These are phyloP conservation scores for Exutisphaerella laricina DNA, from an alignment of 2,329 filamentous ascomycete species.

Conservation along the genomic window DNA sequence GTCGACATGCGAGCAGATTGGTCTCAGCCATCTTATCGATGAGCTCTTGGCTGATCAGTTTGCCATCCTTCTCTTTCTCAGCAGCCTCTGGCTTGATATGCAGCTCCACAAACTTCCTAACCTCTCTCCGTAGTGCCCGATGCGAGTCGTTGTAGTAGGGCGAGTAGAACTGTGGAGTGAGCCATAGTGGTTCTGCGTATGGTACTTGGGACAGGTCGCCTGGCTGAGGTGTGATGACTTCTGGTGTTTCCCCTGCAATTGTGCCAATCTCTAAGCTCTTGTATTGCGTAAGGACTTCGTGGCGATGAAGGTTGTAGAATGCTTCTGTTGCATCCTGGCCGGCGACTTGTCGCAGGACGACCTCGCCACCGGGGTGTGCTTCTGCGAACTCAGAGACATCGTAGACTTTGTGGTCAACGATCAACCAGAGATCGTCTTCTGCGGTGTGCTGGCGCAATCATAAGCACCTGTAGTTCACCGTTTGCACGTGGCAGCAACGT, in stretches of 20 bases:
- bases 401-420: conserved; percentile 83
- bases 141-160: conserved; percentile 79
- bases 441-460: conserved; percentile 56
- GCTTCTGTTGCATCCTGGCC: conserved; percentile 74
- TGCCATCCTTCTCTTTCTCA: conserved; percentile 68
- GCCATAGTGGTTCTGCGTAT: conserved; percentile 80
- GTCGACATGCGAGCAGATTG: conserved; percentile 72
- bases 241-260: conserved; percentile 66
- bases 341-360: conserved; percentile 73
- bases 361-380: conserved; percentile 75
- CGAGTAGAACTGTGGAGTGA: conserved; percentile 67
- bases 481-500: too few relatives aligned
- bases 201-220: conserved; percentile 73
- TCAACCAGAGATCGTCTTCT: conserved; percentile 72
- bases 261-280: conserved; percentile 67
- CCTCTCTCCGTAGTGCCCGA: conserved; percentile 59
- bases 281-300: conserved; percentile 84
- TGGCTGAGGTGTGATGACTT: conserved; percentile 62
- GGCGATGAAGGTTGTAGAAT: conserved; percentile 88
- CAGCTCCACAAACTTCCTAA: conserved; percentile 66
- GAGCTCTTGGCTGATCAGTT: conserved; percentile 62
- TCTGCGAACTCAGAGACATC: conserved; percentile 80
- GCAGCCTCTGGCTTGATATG: conserved; percentile 69
- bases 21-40: conserved; percentile 72
- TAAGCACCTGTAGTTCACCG: too few relatives aligned